A percentile compares a stretch with the other conserved stretches of the same genome.
phyloP scores from a whole-genome alignment of 1,284 basidiomycete species.

The Amylostereum areolatum region DNA sequence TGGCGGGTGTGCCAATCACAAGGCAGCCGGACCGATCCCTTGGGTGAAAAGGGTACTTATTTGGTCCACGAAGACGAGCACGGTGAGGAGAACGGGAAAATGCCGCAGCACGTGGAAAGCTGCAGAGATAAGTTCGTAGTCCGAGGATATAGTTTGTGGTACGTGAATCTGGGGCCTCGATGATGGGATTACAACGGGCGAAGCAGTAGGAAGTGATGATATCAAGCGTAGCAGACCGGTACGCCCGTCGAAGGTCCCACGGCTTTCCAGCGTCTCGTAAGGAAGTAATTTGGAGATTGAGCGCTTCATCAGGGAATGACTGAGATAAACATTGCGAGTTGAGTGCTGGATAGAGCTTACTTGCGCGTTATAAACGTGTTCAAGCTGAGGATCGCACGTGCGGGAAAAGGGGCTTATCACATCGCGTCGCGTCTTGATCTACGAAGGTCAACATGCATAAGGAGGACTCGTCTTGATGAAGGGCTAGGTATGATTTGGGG shows the following conservation, averaged over 20 bases:
- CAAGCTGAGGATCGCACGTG: constrained; percentile 22
- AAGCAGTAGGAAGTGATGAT: constrained; percentile 25
- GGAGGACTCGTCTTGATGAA: constrained; percentile 17
- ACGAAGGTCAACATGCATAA: constrained; percentile 18
- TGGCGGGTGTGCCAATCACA: no score
- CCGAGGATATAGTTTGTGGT: constrained; percentile 19
- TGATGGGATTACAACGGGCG: constrained; percentile 15
- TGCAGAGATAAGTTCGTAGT: constrained; percentile 14
- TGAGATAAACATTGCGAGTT: no score
- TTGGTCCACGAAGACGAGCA: background rate
- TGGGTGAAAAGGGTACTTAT: constrained; percentile 4
- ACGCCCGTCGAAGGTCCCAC: constrained; percentile 14
- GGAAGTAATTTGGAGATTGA: no score
- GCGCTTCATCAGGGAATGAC: no score
- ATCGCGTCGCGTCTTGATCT: constrained; percentile 22
- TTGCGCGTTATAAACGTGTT: constrained; percentile 22
- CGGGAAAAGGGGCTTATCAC: constrained; percentile 26
- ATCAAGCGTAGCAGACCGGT: constrained; percentile 18
- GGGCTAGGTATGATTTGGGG: constrained; percentile 18
- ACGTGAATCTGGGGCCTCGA: constrained; percentile 18
- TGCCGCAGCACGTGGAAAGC: constrained; percentile 12
- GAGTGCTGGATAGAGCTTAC: constrained; percentile 12
- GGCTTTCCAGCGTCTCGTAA: constrained; percentile 7
- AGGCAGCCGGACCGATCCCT: no score
- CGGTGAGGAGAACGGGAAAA: constrained; percentile 4